Percentiles rank a stretch among this genome's conserved stretches.
Evolutionary conservation across 345 rosid genomes (phyloP).

Genomic region (Ceriops decandra): DNA sequence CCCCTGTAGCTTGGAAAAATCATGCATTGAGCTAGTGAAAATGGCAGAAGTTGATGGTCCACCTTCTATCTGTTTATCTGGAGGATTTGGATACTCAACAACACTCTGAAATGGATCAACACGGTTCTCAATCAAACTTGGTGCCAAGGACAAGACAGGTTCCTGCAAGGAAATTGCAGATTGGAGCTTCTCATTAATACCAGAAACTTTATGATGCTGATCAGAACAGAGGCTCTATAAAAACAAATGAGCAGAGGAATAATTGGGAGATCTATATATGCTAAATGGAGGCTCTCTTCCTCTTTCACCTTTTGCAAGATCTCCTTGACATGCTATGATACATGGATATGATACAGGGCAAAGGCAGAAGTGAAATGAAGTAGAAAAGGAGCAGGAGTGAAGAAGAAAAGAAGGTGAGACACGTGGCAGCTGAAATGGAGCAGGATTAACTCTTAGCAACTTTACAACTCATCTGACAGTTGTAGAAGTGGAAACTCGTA

Average conservation of each 20-base stretch:
- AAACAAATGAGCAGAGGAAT: constrained; percentile 42
- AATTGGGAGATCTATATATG: constrained; percentile 44
- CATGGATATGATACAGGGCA: constrained; percentile 6
- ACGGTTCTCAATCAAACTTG: constrained; percentile 35
- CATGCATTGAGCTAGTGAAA: constrained; percentile 38
- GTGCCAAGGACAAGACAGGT: constrained; percentile 31
- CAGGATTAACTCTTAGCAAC: no score
- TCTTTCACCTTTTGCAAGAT: constrained; percentile 43
- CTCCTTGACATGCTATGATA: constrained; percentile 37
- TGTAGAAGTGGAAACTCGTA: no score
- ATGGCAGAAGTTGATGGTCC: constrained; percentile 35
- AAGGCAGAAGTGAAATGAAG: background rate
- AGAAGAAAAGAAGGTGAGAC: background rate
- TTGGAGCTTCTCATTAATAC: constrained; percentile 46
- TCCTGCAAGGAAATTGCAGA: constrained; percentile 56
- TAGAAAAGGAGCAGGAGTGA: no score
- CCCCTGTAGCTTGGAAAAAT: constrained; percentile 55
- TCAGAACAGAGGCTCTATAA: constrained; percentile 37
- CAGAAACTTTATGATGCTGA: constrained; percentile 38
- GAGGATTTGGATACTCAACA: constrained; percentile 40
- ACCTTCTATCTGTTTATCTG: constrained; percentile 37
- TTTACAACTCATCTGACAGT: no score
- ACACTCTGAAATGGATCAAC: constrained; percentile 35
- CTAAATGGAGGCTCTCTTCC: constrained; percentile 34
- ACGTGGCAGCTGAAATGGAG: background rate